phyloP scores from a whole-genome alignment of 2,329 filamentous ascomycete species.

The Furcasterigmium sp. region DNA sequence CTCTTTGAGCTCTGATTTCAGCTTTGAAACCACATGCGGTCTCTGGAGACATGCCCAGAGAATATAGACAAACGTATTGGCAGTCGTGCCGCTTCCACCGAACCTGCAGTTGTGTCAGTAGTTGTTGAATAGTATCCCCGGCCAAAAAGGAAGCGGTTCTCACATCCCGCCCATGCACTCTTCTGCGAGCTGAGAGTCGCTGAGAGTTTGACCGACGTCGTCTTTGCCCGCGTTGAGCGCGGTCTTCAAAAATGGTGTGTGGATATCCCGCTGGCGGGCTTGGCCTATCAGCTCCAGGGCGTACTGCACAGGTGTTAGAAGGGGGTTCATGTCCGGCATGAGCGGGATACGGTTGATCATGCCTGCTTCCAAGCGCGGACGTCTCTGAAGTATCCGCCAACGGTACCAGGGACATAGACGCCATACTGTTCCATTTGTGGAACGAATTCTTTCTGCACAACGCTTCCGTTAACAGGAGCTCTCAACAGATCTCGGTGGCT shows the following conservation, averaged over 20 bases:
- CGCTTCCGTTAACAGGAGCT: too few species aligned
- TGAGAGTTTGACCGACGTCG: not conserved
- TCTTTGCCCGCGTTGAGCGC: not conserved
- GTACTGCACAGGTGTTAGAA: not conserved
- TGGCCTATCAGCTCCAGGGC: conserved; percentile 1
- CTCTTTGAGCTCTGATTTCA: conserved; percentile 1
- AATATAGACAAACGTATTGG: conserved; percentile 7
- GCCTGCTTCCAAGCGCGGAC: conserved; percentile 5
- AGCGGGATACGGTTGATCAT: not conserved
- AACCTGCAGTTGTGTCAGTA: conserved; percentile 2
- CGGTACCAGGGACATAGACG: conserved; percentile 3
- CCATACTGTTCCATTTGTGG: conserved; percentile 3
- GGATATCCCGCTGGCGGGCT: not conserved
- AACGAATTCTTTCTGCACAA: conserved; percentile 7
- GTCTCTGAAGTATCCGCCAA: conserved; percentile 4
- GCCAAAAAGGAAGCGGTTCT: too few species aligned
- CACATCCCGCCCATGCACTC: conserved; percentile 8
- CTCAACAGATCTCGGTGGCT: too few species aligned
- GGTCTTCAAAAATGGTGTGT: conserved; percentile 1
- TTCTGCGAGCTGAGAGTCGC: conserved; percentile 4
- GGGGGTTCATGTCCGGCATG: too few species aligned
- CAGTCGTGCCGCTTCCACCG: conserved; percentile 8
- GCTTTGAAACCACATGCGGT: not conserved
- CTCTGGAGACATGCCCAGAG: conserved; percentile 2
- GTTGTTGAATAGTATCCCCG: too few species aligned